phyloP scores from a whole-genome alignment of 352 stramenopile genomes.

The Achlya hypogyna region DNA sequence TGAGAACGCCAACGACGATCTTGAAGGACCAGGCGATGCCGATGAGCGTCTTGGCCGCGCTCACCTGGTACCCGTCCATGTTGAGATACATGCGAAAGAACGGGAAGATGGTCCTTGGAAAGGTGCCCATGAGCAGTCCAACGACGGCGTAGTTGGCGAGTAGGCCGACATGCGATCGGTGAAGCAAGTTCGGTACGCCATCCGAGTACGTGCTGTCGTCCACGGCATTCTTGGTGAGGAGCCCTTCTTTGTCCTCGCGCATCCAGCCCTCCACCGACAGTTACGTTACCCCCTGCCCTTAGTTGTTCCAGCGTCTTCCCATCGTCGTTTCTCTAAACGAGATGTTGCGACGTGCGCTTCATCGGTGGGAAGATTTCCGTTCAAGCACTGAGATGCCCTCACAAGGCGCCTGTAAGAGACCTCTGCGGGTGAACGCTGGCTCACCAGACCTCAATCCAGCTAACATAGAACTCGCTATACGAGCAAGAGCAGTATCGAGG shows the following conservation, averaged over 20 bases:
- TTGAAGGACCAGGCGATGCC: conserved; percentile 52
- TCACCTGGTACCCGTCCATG: conserved; percentile 32
- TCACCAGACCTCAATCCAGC: too few relatives aligned
- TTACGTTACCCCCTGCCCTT: too few relatives aligned
- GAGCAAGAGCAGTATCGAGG: too few relatives aligned
- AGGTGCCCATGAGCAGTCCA: conserved; percentile 37
- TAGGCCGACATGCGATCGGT: conserved; percentile 36
- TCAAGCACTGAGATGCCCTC: too few relatives aligned
- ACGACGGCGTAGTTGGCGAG: conserved; percentile 43
- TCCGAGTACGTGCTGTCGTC: not conserved
- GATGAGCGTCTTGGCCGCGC: conserved; percentile 33
- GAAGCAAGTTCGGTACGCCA: conserved; percentile 33
- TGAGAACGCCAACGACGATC: conserved; percentile 49
- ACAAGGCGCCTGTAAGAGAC: too few relatives aligned
- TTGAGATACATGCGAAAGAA: conserved; percentile 54
- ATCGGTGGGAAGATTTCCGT: too few relatives aligned
- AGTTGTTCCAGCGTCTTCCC: too few relatives aligned
- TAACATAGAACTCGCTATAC: too few relatives aligned
- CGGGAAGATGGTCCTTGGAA: conserved; percentile 39
- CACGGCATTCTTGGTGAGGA: not conserved
- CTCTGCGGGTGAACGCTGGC: too few relatives aligned
- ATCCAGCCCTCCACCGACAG: too few relatives aligned
- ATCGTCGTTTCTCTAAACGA: not conserved
- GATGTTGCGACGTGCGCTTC: too few relatives aligned
- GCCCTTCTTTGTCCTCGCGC: not conserved